Evolutionary conservation across 2,329 filamentous ascomycete species (phyloP).

Genomic region (Escovopsis sp.): DNA sequence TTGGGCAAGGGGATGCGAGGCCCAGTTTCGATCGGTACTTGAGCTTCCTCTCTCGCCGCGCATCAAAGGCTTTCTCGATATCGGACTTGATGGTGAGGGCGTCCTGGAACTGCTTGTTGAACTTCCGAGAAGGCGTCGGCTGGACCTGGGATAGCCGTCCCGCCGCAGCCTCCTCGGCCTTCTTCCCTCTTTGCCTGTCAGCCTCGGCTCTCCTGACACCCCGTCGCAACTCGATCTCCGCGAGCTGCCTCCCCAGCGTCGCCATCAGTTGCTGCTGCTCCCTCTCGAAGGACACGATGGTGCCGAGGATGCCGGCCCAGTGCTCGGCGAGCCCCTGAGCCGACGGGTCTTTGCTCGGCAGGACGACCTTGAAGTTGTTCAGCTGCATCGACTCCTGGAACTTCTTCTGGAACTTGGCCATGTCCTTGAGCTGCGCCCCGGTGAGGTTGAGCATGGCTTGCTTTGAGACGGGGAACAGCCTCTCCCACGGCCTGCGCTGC

Average conservation of each 20-base stretch:
- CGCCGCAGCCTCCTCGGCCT: too few species aligned
- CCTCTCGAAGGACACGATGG: constrained; percentile 4
- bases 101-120: too few species aligned
- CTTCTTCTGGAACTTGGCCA: neutral
- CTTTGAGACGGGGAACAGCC: constrained; percentile 27
- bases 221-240: neutral
- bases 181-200: neutral
- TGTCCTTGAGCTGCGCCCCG: constrained; percentile 66
- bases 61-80: too few species aligned
- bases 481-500: constrained; percentile 3
- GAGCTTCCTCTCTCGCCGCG: too few species aligned
- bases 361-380: constrained; percentile 8
- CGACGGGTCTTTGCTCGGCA: constrained; percentile 5
- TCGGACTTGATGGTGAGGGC: too few species aligned
- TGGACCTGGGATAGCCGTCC: too few species aligned
- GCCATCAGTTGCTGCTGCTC: constrained; percentile 4
- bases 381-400: constrained; percentile 3
- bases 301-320: constrained; percentile 9
- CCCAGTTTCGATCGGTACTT: too few species aligned
- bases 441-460: constrained; percentile 56
- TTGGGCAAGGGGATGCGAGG: too few species aligned
- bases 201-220: neutral
- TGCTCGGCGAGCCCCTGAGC: constrained; percentile 8
- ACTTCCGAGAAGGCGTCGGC: too few species aligned
- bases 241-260: neutral